Conservation (phyloP, 768 basidiomycete genomes). For the Auriscalpium microsporum region DNA sequence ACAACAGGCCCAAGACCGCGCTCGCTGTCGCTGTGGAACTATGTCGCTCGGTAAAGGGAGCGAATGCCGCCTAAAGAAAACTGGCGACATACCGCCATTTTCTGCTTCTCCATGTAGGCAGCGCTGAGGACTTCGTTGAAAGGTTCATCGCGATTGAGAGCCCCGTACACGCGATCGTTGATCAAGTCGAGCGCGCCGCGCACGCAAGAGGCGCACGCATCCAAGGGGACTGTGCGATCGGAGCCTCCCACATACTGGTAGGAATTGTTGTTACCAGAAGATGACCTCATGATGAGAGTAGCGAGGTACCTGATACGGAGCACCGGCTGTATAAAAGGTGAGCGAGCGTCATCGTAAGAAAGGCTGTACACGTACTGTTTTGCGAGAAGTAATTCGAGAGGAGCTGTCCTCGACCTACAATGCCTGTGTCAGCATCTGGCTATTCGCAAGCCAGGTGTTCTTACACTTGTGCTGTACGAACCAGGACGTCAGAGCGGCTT, state of each 20-base stretch:
- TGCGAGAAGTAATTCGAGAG: slow-evolving; percentile 82
- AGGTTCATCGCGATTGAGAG: slow-evolving; percentile 28
- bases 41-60: background rate
- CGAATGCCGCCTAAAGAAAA: background rate
- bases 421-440: background rate
- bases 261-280: background rate
- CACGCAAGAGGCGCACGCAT: slow-evolving; percentile 50
- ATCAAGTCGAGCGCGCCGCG: slow-evolving; percentile 51
- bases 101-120: slow-evolving; percentile 80
- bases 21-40: slow-evolving; percentile 81
- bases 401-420: slow-evolving; percentile 55
- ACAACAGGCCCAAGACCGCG: slow-evolving; percentile 62
- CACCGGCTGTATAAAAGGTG: slow-evolving; percentile 45
- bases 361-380: slow-evolving; percentile 45
- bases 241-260: slow-evolving; percentile 70
- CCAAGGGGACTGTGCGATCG: slow-evolving; percentile 61
- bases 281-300: background rate
- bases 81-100: slow-evolving; percentile 56
- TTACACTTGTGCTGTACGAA: slow-evolving; percentile 60
- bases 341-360: background rate
- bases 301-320: slow-evolving; percentile 60
- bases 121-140: slow-evolving; percentile 80
- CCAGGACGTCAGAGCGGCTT: slow-evolving; percentile 5
- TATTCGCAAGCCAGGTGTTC: background rate
- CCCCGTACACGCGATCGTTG: slow-evolving; percentile 39